These are phyloP conservation scores for Neofusicoccum sp. DNA, from an alignment of 2,329 filamentous ascomycete species.

Conservation along the genomic window DNA sequence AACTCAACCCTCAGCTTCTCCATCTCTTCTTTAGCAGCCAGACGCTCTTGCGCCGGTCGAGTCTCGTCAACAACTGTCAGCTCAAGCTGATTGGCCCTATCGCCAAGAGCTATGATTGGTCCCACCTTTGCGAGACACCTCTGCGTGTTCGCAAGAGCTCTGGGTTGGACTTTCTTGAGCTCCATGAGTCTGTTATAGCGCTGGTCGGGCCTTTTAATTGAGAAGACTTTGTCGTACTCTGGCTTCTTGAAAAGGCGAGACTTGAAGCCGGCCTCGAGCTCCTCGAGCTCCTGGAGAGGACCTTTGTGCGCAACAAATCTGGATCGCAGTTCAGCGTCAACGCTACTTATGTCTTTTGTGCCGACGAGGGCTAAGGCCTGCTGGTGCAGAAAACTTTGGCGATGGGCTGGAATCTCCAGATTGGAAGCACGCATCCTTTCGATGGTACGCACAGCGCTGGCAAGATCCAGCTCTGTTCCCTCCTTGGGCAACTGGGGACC, in stretches of 20 bases:
- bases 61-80: not conserved
- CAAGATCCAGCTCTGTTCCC: not conserved
- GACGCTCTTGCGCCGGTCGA: not conserved
- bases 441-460: not conserved
- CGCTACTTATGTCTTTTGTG: not conserved
- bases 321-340: not conserved
- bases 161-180: not conserved
- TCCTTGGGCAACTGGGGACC: not conserved
- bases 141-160: too few relatives aligned
- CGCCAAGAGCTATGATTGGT: not conserved
- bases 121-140: not conserved
- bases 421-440: conserved; percentile 4
- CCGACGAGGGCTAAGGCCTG: not conserved
- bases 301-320: conserved; percentile 19
- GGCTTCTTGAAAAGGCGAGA: not conserved
- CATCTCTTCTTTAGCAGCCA: not conserved
- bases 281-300: not conserved
- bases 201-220: not conserved
- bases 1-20: not conserved
- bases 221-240: not conserved
- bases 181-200: not conserved
- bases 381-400: conserved; percentile 10
- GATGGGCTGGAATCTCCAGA: not conserved
- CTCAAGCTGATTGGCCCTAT: not conserved
- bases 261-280: not conserved